These are phyloP conservation scores for Talaromyces pinophilus DNA, from an alignment of 2,329 filamentous ascomycete genomes.

Conservation along the genomic window DNA sequence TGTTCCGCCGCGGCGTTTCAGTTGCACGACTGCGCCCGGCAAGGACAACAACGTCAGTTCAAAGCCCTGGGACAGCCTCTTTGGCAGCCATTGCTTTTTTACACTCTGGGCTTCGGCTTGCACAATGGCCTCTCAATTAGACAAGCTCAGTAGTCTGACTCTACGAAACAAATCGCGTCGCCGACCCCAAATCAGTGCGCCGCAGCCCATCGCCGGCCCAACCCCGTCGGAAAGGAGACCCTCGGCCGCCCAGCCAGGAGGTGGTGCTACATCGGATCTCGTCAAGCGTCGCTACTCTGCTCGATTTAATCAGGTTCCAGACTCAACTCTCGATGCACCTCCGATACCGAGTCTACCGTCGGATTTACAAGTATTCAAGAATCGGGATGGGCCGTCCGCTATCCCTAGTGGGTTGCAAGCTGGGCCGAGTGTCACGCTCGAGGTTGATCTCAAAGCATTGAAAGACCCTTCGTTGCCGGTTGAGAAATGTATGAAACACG, in stretches of 20 bases:
- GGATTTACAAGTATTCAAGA: constrained; percentile 62
- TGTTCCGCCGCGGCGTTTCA: constrained; percentile 42
- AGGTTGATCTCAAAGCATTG: constrained; percentile 74
- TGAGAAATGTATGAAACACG: constrained; percentile 67
- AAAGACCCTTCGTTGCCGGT: constrained; percentile 76
- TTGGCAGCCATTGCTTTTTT: constrained; percentile 4
- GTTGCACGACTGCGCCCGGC: constrained; percentile 20
- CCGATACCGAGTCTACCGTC: constrained; percentile 68
- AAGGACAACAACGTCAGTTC: constrained; percentile 20
- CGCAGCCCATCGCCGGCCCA: constrained; percentile 55
- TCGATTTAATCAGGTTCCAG: constrained; percentile 76
- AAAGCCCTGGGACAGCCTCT: not conserved
- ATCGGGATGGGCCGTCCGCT: constrained; percentile 44
- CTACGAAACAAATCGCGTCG: constrained; percentile 57
- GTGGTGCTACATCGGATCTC: constrained; percentile 68
- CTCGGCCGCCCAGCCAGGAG: constrained; percentile 46
- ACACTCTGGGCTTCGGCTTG: not conserved
- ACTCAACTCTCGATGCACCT: constrained; percentile 66
- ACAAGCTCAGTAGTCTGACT: constrained; percentile 55
- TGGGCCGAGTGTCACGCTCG: constrained; percentile 60
- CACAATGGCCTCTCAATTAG: constrained; percentile 19
- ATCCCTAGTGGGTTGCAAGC: constrained; percentile 53
- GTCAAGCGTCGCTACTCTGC: constrained; percentile 95
- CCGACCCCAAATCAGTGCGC: constrained; percentile 61
- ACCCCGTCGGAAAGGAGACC: constrained; percentile 41